Percentiles rank a stretch among this genome's conserved stretches.
These are phyloP conservation scores for Allomyces macrogynus DNA, from an alignment of 192 early-diverging fungal species.

Conservation along the genomic window DNA sequence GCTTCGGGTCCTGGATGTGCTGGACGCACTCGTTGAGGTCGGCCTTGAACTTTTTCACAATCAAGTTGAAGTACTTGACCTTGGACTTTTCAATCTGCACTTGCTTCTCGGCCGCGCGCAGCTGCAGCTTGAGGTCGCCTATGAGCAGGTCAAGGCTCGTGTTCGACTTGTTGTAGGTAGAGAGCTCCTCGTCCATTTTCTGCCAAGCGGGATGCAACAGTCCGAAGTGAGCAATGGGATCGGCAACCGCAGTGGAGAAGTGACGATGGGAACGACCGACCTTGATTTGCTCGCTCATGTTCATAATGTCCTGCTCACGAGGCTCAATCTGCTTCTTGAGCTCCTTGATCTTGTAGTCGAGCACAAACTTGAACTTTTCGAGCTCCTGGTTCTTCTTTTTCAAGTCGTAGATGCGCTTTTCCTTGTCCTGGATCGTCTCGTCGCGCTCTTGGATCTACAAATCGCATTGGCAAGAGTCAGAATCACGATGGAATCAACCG, in stretches of 20 bases:
- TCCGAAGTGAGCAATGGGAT: no score
- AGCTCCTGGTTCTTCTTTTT: constrained; percentile 51
- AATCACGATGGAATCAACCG: no score
- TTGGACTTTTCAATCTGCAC: constrained; percentile 18
- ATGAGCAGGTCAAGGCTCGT: constrained; percentile 30
- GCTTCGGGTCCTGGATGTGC: constrained; percentile 36
- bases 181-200: constrained; percentile 39
- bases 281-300: constrained; percentile 40
- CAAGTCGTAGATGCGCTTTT: constrained; percentile 38
- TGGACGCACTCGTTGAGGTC: constrained; percentile 32
- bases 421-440: constrained; percentile 42
- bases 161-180: constrained; percentile 33
- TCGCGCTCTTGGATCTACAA: constrained; percentile 37
- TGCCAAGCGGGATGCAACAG: neutral
- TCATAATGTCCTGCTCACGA: constrained; percentile 30
- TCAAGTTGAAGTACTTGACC: constrained; percentile 17
- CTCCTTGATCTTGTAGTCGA: constrained; percentile 47
- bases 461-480: no score
- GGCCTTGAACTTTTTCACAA: constrained; percentile 28
- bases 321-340: constrained; percentile 43
- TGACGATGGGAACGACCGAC: constrained; percentile 4
- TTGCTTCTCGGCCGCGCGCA: constrained; percentile 35
- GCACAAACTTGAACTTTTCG: constrained; percentile 47
- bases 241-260: no score
- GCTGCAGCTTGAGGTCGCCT: constrained; percentile 33